Conservation (phyloP, 108 stramenopile genomes). For the Pseudonitzschia multistriata region DNA sequence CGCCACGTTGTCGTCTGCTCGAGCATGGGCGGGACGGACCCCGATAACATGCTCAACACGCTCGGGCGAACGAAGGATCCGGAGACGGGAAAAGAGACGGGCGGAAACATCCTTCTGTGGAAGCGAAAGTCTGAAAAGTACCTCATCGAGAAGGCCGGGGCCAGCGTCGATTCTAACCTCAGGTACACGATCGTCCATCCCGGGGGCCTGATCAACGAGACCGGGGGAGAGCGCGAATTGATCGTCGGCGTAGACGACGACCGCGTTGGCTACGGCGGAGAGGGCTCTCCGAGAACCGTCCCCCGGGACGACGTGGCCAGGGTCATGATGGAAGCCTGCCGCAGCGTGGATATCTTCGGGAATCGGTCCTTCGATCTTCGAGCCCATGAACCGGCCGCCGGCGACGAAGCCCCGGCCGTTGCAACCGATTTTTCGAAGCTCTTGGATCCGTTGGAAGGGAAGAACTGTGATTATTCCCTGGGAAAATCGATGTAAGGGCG, state of each 20-base stretch:
- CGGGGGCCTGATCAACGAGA: slow-evolving; percentile 78
- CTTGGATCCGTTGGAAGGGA: slow-evolving; percentile 44
- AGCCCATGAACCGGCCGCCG: slow-evolving; percentile 32
- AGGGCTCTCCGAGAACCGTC: slow-evolving; percentile 55
- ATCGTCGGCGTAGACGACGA: slow-evolving; percentile 77
- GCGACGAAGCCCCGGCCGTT: slow-evolving; percentile 28
- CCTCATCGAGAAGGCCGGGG: slow-evolving; percentile 81
- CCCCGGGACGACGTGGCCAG: slow-evolving; percentile 85
- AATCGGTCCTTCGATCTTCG: slow-evolving; percentile 71
- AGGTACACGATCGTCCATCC: slow-evolving; percentile 87
- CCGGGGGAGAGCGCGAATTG: slow-evolving; percentile 70
- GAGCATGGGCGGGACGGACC: slow-evolving; percentile 88
- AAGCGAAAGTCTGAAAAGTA: slow-evolving; percentile 87
- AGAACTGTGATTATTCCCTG: slow-evolving; percentile 68
- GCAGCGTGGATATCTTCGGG: slow-evolving; percentile 34
- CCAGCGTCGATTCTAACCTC: slow-evolving; percentile 49
- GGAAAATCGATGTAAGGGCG: slow-evolving; percentile 29
- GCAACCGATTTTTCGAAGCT: slow-evolving; percentile 48
- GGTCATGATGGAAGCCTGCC: slow-evolving; percentile 67
- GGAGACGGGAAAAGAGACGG: slow-evolving; percentile 39
- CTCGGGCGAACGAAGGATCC: slow-evolving; percentile 68
- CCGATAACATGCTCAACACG: slow-evolving; percentile 77
- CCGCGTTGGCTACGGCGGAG: slow-evolving; percentile 40
- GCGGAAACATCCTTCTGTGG: slow-evolving; percentile 90
- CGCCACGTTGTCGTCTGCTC: slow-evolving; percentile 73